Conservation (phyloP, 257 asterid species). For the Fraxinus excelsior region DNA sequence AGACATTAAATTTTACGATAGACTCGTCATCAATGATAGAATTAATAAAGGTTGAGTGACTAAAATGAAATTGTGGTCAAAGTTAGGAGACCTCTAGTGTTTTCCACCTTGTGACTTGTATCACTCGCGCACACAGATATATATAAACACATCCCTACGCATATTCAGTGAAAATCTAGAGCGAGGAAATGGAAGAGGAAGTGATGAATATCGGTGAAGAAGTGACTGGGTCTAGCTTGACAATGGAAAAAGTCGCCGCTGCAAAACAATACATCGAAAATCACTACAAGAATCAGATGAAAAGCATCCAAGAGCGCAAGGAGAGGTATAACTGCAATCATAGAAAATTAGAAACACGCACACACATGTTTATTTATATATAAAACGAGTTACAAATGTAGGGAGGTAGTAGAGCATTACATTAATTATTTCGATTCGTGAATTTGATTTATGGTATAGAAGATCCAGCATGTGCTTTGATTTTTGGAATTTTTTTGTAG, state of each 20-base stretch:
- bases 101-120: not conserved
- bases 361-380: not conserved
- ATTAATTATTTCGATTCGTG: conserved; percentile 7
- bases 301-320: conserved; percentile 88
- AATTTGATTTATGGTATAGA: conserved; percentile 20
- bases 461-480: conserved; percentile 37
- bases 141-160: conserved; percentile 11
- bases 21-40: no score
- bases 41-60: not conserved
- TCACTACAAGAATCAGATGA: conserved; percentile 96
- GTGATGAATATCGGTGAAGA: conserved; percentile 42
- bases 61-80: not conserved
- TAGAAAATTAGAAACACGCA: not conserved
- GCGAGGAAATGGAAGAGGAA: conserved; percentile 51
- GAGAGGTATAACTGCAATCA: conserved; percentile 53
- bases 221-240: conserved; percentile 84
- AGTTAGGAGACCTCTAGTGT: not conserved
- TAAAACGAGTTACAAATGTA: conserved; percentile 23
- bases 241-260: conserved; percentile 99
- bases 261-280: conserved; percentile 96
- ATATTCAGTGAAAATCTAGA: conserved; percentile 33
- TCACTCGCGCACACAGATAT: not conserved
- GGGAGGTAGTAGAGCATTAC: conserved; percentile 11
- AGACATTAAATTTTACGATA: no score
- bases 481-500: conserved; percentile 8